Percentiles rank a stretch among this genome's conserved stretches.
These are phyloP conservation scores for Globisporangium takayamanum DNA, from an alignment of 352 stramenopile species.

Conservation along the genomic window DNA sequence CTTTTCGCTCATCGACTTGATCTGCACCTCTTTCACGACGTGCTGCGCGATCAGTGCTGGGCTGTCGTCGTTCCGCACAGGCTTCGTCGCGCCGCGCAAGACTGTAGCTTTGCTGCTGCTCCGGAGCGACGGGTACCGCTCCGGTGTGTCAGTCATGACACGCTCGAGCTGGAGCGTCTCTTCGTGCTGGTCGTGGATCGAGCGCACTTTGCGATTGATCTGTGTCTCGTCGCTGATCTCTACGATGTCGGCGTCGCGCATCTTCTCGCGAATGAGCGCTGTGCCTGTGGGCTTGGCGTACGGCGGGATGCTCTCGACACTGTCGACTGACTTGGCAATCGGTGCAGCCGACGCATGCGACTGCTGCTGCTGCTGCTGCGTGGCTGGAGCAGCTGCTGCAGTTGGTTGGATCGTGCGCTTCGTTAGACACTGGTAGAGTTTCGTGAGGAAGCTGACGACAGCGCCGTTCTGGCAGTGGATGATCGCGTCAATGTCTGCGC, in stretches of 20 bases:
- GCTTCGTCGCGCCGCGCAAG: constrained; percentile 51
- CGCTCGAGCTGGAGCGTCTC: constrained; percentile 77
- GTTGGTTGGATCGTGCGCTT: constrained; percentile 81
- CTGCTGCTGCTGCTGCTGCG: constrained; percentile 12
- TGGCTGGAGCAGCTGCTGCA: constrained; percentile 1
- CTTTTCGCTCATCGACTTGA: constrained; percentile 85
- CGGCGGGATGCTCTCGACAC: constrained; percentile 48
- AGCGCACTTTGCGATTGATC: constrained; percentile 51
- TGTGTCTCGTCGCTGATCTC: constrained; percentile 68
- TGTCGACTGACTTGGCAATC: constrained; percentile 22
- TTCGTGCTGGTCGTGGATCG: constrained; percentile 70
- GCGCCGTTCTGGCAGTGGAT: constrained; percentile 89
- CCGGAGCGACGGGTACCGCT: constrained; percentile 58
- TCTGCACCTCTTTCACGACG: constrained; percentile 86
- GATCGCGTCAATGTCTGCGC: constrained; percentile 70
- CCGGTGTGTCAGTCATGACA: constrained; percentile 38
- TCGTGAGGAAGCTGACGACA: constrained; percentile 77
- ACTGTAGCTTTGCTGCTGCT: constrained; percentile 58
- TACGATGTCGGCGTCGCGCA: constrained; percentile 63
- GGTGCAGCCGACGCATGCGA: constrained; percentile 6
- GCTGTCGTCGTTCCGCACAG: constrained; percentile 61
- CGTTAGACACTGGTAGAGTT: constrained; percentile 88
- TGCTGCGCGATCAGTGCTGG: constrained; percentile 58
- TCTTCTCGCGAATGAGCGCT: constrained; percentile 79
- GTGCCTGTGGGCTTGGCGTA: constrained; percentile 83